A percentile compares a stretch with the other conserved stretches of the same genome.
phyloP scores from a whole-genome alignment of 2,329 filamentous ascomycete genomes.

The Phyllachora maydis region DNA sequence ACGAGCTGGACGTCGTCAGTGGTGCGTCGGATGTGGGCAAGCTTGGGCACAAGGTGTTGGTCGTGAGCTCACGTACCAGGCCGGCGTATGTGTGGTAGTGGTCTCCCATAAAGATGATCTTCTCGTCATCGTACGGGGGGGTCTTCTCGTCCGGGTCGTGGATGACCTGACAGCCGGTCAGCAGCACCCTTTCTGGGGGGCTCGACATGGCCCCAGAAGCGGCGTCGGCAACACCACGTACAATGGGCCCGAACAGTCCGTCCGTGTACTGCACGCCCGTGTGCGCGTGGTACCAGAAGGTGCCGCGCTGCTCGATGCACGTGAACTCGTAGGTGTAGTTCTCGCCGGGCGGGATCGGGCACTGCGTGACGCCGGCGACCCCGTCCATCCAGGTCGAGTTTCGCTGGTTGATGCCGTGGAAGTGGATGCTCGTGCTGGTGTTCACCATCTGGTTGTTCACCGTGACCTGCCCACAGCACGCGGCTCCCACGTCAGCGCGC shows the following conservation, averaged over 20 bases:
- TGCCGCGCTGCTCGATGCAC: constrained; percentile 17
- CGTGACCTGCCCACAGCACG: too few species aligned
- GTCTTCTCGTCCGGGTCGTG: constrained; percentile 13
- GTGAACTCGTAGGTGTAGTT: constrained; percentile 41
- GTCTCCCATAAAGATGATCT: constrained; percentile 16
- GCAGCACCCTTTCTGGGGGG: too few species aligned
- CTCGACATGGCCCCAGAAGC: too few species aligned
- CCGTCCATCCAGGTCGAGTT: constrained; percentile 47
- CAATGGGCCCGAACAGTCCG: constrained; percentile 39
- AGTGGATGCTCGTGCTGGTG: constrained; percentile 36
- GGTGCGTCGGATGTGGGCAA: too few species aligned
- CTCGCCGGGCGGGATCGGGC: constrained; percentile 31
- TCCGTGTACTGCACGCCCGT: constrained; percentile 39
- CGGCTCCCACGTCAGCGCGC: too few species aligned
- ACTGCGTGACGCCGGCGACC: constrained; percentile 37
- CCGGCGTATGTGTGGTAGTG: constrained; percentile 16
- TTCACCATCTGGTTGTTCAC: constrained; percentile 17
- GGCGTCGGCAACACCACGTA: too few species aligned
- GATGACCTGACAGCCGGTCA: constrained; percentile 13
- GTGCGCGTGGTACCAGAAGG: constrained; percentile 39
- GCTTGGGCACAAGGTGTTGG: too few species aligned
- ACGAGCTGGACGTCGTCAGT: constrained; percentile 6
- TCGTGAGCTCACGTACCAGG: constrained; percentile 9
- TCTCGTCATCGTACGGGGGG: constrained; percentile 11
- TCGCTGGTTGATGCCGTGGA: constrained; percentile 47